Evolutionary conservation across 139 green algal species (phyloP).

Genomic region (Dunaliella sp.): DNA sequence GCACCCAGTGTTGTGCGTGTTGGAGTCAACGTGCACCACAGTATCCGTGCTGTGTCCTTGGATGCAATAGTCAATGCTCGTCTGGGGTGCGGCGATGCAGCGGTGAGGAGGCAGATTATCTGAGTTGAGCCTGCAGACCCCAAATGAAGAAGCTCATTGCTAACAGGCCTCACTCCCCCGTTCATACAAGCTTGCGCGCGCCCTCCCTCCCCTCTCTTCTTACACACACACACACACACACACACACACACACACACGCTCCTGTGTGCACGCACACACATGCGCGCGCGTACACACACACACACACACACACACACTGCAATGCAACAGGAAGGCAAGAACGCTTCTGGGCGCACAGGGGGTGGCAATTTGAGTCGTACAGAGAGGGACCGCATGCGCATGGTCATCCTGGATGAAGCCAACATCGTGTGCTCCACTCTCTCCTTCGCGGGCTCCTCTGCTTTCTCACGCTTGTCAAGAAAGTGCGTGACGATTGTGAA

Average conservation of each 20-base stretch:
- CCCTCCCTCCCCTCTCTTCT: too few relatives aligned
- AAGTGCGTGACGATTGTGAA: too few relatives aligned
- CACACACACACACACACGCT: too few relatives aligned
- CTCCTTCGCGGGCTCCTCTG: conserved; percentile 61
- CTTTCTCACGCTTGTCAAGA: conserved; percentile 21
- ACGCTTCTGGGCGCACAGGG: not conserved
- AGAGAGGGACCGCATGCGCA: conserved; percentile 45
- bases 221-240: too few relatives aligned
- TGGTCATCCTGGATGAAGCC: conserved; percentile 74
- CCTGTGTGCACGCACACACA: too few relatives aligned
- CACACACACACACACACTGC: too few relatives aligned
- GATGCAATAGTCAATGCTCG: conserved; percentile 54
- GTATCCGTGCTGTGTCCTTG: conserved; percentile 60
- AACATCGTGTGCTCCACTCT: conserved; percentile 82
- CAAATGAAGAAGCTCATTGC: too few relatives aligned
- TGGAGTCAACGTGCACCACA: conserved; percentile 76
- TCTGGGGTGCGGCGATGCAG: not conserved
- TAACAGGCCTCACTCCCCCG: too few relatives aligned
- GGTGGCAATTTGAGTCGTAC: not conserved
- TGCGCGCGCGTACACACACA: too few relatives aligned
- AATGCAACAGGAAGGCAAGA: conserved; percentile 18
- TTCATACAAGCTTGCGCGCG: too few relatives aligned
- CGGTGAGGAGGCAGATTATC: not conserved
- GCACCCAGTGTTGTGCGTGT: conserved; percentile 72
- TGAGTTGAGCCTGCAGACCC: too few relatives aligned